A percentile compares a stretch with the other conserved stretches of the same genome.
phyloP scores from a whole-genome alignment of 129 eudicot species.

The Chrysanthemum makinoi region DNA sequence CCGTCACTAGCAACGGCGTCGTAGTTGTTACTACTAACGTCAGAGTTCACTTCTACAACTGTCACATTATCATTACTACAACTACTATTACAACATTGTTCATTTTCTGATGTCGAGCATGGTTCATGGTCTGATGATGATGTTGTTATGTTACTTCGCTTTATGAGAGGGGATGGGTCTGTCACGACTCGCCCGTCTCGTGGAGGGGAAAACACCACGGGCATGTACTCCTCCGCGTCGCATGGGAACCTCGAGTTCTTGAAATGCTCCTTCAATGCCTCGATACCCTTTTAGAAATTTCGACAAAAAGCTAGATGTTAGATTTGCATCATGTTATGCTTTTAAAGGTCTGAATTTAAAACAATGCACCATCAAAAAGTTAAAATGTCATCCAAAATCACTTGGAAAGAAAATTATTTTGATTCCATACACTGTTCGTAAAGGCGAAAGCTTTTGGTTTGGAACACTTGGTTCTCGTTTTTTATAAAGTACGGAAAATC shows the following conservation, averaged over 20 bases:
- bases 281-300: slow-evolving; percentile 45
- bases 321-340: too few relatives aligned
- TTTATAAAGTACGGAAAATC: too few relatives aligned
- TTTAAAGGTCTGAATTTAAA: too few relatives aligned
- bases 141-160: slow-evolving; percentile 14
- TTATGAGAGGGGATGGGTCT: slow-evolving; percentile 47
- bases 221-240: slow-evolving; percentile 81
- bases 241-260: slow-evolving; percentile 87
- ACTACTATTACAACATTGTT: slow-evolving; percentile 11
- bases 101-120: slow-evolving; percentile 21
- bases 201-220: slow-evolving; percentile 79
- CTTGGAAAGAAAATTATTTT: too few relatives aligned
- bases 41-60: slow-evolving; percentile 29
- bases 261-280: slow-evolving; percentile 88
- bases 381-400: too few relatives aligned
- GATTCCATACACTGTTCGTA: too few relatives aligned
- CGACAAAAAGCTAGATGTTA: too few relatives aligned
- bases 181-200: slow-evolving; percentile 63
- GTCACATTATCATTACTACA: slow-evolving; percentile 5
- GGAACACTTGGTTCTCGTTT: too few relatives aligned
- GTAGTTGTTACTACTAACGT: slow-evolving; percentile 4
- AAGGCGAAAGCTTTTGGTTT: too few relatives aligned
- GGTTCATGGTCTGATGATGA: slow-evolving; percentile 21
- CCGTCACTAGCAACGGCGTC: slow-evolving; percentile 21
- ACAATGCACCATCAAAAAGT: too few relatives aligned